Conservation (phyloP, 1,139 yeast species). For the Saccharomycopsis hybrid region DNA sequence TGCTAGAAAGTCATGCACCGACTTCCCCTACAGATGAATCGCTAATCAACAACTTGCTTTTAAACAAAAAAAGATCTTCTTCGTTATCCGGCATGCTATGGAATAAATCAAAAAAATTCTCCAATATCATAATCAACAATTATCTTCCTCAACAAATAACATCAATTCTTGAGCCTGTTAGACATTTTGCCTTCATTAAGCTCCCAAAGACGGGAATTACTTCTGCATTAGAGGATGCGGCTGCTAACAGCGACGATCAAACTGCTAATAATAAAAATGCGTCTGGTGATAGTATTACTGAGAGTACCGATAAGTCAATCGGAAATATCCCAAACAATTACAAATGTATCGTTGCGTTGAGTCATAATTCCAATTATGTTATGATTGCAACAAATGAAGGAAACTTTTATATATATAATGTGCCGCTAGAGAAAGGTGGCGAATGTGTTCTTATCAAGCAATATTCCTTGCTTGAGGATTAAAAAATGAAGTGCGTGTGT, state of each 20-base stretch:
- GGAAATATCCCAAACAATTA: constrained; percentile 5
- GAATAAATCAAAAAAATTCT: constrained; percentile 21
- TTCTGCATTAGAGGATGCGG: not conserved
- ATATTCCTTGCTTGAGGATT: constrained; percentile 23
- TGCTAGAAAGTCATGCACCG: constrained; percentile 5
- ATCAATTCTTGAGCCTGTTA: constrained; percentile 33
- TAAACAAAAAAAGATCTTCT: constrained; percentile 11
- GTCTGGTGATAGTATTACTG: not conserved
- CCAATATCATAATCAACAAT: constrained; percentile 16
- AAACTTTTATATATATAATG: constrained; percentile 26
- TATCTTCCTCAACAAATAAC: constrained; percentile 29
- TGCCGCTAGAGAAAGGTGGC: constrained; percentile 28
- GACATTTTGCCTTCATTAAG: constrained; percentile 35
- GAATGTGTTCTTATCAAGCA: constrained; percentile 35
- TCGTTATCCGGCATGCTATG: constrained; percentile 22
- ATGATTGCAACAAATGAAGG: constrained; percentile 28
- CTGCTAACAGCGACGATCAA: constrained; percentile 34
- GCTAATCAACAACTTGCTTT: constrained; percentile 16
- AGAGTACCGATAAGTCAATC: not conserved
- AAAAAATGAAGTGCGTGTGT: too few species aligned
- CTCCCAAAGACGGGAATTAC: constrained; percentile 22
- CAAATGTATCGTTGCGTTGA: constrained; percentile 26
- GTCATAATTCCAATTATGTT: constrained; percentile 24
- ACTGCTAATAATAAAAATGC: not conserved
- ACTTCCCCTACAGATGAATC: constrained; percentile 20